A percentile compares a stretch with the other conserved stretches of the same genome.
Evolutionary conservation across 345 rosid species (phyloP).

Genomic region (Eucalyptus marginata): DNA sequence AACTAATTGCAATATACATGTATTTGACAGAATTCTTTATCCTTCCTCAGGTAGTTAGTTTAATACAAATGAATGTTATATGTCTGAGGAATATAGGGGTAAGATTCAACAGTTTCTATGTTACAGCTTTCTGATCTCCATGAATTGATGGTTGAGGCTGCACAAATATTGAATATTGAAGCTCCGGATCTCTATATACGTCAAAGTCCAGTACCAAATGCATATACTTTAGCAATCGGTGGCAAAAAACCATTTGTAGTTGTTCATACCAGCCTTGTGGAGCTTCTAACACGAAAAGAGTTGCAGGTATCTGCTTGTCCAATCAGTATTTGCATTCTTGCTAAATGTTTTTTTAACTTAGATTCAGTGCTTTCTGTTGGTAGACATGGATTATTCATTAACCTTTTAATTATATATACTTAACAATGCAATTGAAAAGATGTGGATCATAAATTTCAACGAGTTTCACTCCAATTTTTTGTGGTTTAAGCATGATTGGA

Average conservation of each 20-base stretch:
- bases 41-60: background rate
- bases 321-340: background rate
- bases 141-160: conserved; percentile 71
- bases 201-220: conserved; percentile 91
- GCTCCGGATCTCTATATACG: conserved; percentile 89
- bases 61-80: background rate
- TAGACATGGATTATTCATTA: background rate
- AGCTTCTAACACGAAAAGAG: conserved; percentile 73
- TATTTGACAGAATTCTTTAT: background rate
- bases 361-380: background rate
- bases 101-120: background rate
- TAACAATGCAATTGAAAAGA: background rate
- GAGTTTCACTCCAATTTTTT: background rate
- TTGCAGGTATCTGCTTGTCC: conserved; percentile 54
- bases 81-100: background rate
- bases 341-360: background rate
- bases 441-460: background rate
- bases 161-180: conserved; percentile 62
- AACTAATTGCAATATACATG: background rate
- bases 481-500: background rate
- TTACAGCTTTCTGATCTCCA: conserved; percentile 83
- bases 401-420: background rate
- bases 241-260: conserved; percentile 94
- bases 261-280: conserved; percentile 84
- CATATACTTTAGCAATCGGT: conserved; percentile 77